Conservation (phyloP, 208 protist species). For the Crithidia expoeki region DNA sequence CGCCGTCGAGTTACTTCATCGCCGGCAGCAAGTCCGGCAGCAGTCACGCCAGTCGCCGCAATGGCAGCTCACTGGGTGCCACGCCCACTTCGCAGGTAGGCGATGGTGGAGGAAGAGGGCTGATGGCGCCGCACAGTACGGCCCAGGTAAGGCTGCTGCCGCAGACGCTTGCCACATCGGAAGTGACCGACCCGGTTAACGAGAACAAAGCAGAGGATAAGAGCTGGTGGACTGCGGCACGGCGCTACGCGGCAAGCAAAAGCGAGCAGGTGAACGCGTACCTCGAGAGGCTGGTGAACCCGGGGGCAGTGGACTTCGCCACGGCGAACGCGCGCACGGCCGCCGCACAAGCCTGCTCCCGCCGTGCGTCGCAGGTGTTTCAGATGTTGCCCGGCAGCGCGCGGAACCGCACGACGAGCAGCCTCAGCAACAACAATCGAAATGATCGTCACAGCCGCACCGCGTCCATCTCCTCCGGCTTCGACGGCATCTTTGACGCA, state of each 20-base stretch:
- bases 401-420: not conserved
- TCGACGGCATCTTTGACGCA: constrained; percentile 2
- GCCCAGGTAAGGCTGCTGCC: not conserved
- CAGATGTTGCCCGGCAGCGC: not conserved
- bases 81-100: constrained; percentile 3
- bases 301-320: constrained; percentile 17
- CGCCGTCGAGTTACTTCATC: not conserved
- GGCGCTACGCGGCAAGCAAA: constrained; percentile 14
- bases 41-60: constrained; percentile 7
- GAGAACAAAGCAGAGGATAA: constrained; percentile 1
- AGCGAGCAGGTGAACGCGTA: constrained; percentile 31
- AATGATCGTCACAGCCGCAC: constrained; percentile 10
- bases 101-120: too few species aligned
- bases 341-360: not conserved
- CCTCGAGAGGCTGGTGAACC: constrained; percentile 44
- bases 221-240: constrained; percentile 31
- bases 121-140: not conserved
- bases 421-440: not conserved
- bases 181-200: not conserved
- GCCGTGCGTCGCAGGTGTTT: constrained; percentile 8
- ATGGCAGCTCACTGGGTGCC: constrained; percentile 1
- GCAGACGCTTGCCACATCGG: not conserved
- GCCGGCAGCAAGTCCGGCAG: constrained; percentile 17
- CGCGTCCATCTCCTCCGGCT: constrained; percentile 12
- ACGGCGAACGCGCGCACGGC: constrained; percentile 3